phyloP scores from a whole-genome alignment of 495 filamentous ascomycete genomes.

The Hypoxylon subgilvum region DNA sequence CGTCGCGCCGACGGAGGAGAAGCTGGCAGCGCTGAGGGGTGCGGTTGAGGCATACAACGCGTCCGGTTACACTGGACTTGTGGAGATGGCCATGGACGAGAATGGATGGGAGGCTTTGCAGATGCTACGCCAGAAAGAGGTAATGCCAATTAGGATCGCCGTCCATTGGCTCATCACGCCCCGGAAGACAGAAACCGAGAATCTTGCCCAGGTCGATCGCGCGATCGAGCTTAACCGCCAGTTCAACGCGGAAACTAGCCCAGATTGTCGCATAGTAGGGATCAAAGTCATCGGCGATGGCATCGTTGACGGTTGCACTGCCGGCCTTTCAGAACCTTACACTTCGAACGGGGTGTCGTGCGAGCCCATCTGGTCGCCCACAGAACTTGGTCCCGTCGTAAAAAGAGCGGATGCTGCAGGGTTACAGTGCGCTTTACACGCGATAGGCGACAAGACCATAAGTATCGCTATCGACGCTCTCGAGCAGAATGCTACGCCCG shows the following conservation, averaged over 20 bases:
- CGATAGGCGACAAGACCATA: conserved; percentile 67
- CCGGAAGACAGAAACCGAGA: conserved; percentile 46
- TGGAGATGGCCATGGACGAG: conserved; percentile 77
- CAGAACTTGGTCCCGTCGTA: conserved; percentile 61
- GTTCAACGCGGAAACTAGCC: conserved; percentile 55
- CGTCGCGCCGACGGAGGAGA: conserved; percentile 58
- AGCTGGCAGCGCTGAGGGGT: conserved; percentile 55
- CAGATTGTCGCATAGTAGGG: conserved; percentile 65
- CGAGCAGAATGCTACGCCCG: conserved; percentile 50
- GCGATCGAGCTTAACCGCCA: conserved; percentile 60
- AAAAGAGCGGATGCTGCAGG: conserved; percentile 58
- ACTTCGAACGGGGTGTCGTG: conserved; percentile 50
- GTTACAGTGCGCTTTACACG: conserved; percentile 69
- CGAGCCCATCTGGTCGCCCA: conserved; percentile 62
- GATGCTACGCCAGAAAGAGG: conserved; percentile 47
- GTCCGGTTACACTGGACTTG: conserved; percentile 65
- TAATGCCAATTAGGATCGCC: conserved; percentile 62
- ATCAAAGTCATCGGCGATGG: conserved; percentile 74
- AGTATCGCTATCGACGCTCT: conserved; percentile 62
- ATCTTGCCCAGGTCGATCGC: conserved; percentile 61
- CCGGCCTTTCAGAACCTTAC: conserved; percentile 66
- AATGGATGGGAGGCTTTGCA: conserved; percentile 63
- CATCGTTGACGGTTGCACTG: conserved; percentile 71
- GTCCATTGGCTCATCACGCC: conserved; percentile 68
- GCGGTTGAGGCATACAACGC: conserved; percentile 60